Evolutionary conservation across 768 basidiomycete species (phyloP), one percentile per base, ranked within the genome.

Genomic region (Xerocomellus amylosporus): DNA sequence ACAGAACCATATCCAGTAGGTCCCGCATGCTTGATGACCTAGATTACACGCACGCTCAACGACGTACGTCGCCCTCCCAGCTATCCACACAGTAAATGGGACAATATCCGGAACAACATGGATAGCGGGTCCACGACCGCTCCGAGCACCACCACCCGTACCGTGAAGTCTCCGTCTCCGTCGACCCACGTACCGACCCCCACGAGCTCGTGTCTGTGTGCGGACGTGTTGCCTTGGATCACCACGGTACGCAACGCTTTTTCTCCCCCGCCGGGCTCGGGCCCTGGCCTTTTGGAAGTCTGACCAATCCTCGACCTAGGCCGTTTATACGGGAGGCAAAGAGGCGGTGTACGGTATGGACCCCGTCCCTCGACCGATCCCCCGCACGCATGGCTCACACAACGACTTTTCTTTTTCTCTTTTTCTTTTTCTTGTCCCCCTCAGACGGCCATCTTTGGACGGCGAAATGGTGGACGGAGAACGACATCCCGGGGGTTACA

Each of bases 71-170:
- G 28, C 31, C 31, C 24, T 46, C 8, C 4, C 5, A 86, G 83
- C 64, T 87, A 74, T 71, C 86, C 86, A 8, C 74, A 80, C 62
- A 86, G 84, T 71, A 82, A 83, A 61, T 90, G 82, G 80, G 82
- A 83, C 67, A 88, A 88, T 67, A 78, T 88, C 60, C 77, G 78
- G 24, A 79, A 71, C 66, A 85, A 85, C 69, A 86, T 88, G 79
- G 79, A 76, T n/a, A 50, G 56, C 20, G 54, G 56, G 46, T 56
- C 58, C 12, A 60, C 64, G 15, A 56, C 22, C n/a, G 36, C 60
- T 13, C 54, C 63, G 22, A 59, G 66, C 9, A 49, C 71, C 2
- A 46, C 70, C 13, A 62, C 66, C 10, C 58, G 41, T 8, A n/a
- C 36, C 36, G 8, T 15, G 7, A 39, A 33, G 5, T 45, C 50